Base-by-base conservation (phyloP, 148 eudicot species). In the Spergularia bocconei region DNA sequence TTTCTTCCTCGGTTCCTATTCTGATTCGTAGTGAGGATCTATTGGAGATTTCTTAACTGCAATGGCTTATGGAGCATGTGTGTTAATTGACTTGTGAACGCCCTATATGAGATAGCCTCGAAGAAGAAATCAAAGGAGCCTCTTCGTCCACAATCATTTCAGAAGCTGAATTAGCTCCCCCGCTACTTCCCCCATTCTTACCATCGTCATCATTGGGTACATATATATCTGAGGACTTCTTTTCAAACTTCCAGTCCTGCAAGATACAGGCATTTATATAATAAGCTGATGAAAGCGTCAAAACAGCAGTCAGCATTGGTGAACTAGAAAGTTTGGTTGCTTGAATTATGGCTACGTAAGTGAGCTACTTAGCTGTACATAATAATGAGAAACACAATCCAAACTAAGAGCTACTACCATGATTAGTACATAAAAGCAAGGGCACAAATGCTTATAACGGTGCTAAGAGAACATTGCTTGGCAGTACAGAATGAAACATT, bases 161-260 rank as follows among this genome's bases (percentile, higher is more conserved):
- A 48, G 69, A 44, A 63, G 79, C 76, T 57, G 79, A 25, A 74
- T n/a, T 80, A 76, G 60, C 74, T 70, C 83, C 77, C 68, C 75
- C 79, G 53, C 70, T 71, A 70, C 66, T 73, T 54, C 82, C 84
- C 59, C 77, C 77, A 55, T 41, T 60, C 7, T 78, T 72, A 47
- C 29, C 74, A 59, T 75, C 67, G 19, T 20, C 59, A 57, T 78
- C 85, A 16, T 74, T 81, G 14, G 85, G 84, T 44, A 60, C 78
- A 48, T 84, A 86, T 36, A 82, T 66, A 73, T 88, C 84, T 25
- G 89, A 80, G 57, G 89, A 81, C 75, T 79, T 84, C 81, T 84
- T 86, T 69, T 88, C 91, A 19, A 75, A 70, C 79, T 78, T 82
- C 79, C 84, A 79, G 36, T 86, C 90, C 92, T 88, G 87, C 68